These are phyloP conservation scores for Suillus sp. DNA, from an alignment of 768 basidiomycete genomes.

Conservation along the genomic window DNA sequence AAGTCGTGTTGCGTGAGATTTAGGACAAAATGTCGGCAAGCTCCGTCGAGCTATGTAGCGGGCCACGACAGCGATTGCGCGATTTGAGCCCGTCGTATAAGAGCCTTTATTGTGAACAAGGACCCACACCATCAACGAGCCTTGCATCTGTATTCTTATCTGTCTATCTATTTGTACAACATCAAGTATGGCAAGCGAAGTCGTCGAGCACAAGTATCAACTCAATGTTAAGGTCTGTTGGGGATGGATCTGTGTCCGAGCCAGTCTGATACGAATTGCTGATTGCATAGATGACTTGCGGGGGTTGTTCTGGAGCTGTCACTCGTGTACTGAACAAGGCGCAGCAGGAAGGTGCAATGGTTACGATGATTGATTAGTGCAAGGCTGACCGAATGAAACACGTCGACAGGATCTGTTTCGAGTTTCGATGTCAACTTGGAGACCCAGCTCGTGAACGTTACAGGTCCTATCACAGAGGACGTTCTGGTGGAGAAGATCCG, in stretches of 20 bases:
- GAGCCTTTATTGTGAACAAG: slow-evolving; percentile 8
- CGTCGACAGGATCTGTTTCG: slow-evolving; percentile 17
- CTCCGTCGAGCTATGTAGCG: slow-evolving; percentile 11
- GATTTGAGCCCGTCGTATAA: slow-evolving; percentile 6
- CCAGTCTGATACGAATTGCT: background rate
- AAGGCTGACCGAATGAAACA: slow-evolving; percentile 6
- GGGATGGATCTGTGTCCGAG: background rate
- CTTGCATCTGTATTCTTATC: slow-evolving; percentile 6
- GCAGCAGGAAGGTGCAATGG: slow-evolving; percentile 40
- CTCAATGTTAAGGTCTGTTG: slow-evolving; percentile 78
- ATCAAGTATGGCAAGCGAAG: background rate
- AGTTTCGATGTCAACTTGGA: slow-evolving; percentile 64
- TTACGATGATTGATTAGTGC: slow-evolving; percentile 7
- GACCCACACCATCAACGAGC: background rate
- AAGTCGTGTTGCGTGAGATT: slow-evolving; percentile 19
- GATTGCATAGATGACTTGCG: slow-evolving; percentile 76
- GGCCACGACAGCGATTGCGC: slow-evolving; percentile 9
- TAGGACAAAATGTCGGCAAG: slow-evolving; percentile 11
- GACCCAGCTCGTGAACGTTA: slow-evolving; percentile 74
- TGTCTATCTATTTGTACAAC: slow-evolving; percentile 5
- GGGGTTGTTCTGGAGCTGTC: slow-evolving; percentile 84
- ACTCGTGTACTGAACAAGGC: slow-evolving; percentile 72
- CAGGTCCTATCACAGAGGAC: slow-evolving; percentile 60
- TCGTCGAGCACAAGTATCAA: slow-evolving; percentile 48
- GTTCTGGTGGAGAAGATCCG: slow-evolving; percentile 70